Base-by-base conservation (phyloP, 306 rosid species). In the Cicer yamashitae region DNA sequence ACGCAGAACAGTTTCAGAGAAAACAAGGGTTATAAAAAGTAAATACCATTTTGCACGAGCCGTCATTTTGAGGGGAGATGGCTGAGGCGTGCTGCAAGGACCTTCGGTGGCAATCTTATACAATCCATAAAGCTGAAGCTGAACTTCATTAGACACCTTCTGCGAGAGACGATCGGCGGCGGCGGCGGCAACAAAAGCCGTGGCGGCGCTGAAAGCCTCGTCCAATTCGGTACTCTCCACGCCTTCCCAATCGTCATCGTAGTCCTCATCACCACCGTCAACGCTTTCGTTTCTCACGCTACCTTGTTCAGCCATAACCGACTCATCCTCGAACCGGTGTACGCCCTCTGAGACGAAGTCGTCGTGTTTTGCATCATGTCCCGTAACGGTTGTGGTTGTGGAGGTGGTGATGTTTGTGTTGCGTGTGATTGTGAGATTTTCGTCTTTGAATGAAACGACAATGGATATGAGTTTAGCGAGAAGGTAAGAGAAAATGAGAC, bases 61-160 rank as follows among this genome's bases (percentile, higher is more conserved):
- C 3, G 99, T 86, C 88, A 96, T 87, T 84, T 96, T 96, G 76
- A 96, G 84, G 5, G 99, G 85, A 64, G 97, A 92, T 2, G 99
- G 99, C 75, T 90, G 99, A 3, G 97, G 88, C 10, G 91, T 48
- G 70, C 88, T 88, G 53, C 99, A 96, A 7, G 99, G 99, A 9
- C 99, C 99, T 80, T 96, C 99, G 2, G 99, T 96, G 15, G 99
- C 98, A 60, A 96, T 92, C 88, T 96, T 96, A 83, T 96, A 96
- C 66, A 89, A 75, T 14, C 97, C 98, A 6, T 96, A 96, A 12
- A 96, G 97, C 90, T 81, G 91, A 51, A 96, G 82, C 87, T 92
- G 99, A 67, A 77, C 68, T 7, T 90, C 97, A 37, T 13, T 87
- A 1, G 98, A 88, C 0, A 92, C 90, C 86, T 90, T 92, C 84